phyloP scores from a whole-genome alignment of 140 eudicot genomes.

The Bidens hawaiensis region DNA sequence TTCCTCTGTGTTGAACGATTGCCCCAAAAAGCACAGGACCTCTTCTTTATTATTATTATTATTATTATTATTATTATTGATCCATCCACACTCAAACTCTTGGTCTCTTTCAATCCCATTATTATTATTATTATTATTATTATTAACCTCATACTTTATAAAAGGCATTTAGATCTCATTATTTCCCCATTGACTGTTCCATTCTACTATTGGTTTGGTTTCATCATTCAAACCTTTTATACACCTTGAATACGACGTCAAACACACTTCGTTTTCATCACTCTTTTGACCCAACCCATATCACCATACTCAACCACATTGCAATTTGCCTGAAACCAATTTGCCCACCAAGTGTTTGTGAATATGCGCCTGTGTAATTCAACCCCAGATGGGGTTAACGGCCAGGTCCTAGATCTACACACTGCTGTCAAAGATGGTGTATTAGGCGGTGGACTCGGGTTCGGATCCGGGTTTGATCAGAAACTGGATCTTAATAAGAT shows the following conservation, averaged over 20 bases:
- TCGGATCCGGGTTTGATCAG: slow-evolving; percentile 43
- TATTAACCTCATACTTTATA: slow-evolving; percentile 19
- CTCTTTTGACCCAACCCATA: slow-evolving; percentile 49
- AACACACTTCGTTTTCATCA: slow-evolving; percentile 32
- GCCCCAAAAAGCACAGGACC: too few relatives aligned
- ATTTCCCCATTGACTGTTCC: slow-evolving; percentile 37
- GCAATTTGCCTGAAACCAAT: slow-evolving; percentile 12
- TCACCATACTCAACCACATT: too few relatives aligned
- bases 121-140: neutral
- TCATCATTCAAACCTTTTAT: slow-evolving; percentile 41
- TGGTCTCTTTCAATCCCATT: slow-evolving; percentile 19
- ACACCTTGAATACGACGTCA: slow-evolving; percentile 37
- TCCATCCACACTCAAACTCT: slow-evolving; percentile 7
- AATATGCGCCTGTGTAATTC: slow-evolving; percentile 56
- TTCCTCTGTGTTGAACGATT: too few relatives aligned
- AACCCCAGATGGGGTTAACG: slow-evolving; percentile 52
- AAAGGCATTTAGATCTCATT: slow-evolving; percentile 18
- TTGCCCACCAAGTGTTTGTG: slow-evolving; percentile 14
- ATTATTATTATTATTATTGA: slow-evolving; percentile 1
- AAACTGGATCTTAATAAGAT: slow-evolving; percentile 75
- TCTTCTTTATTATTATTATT: neutral
- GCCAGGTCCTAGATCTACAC: slow-evolving; percentile 79
- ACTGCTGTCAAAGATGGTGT: slow-evolving; percentile 96
- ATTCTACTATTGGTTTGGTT: slow-evolving; percentile 24
- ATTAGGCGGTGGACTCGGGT: slow-evolving; percentile 51